phyloP scores from a whole-genome alignment of 169 alveolate species.

The Plasmodium chabaudi region DNA sequence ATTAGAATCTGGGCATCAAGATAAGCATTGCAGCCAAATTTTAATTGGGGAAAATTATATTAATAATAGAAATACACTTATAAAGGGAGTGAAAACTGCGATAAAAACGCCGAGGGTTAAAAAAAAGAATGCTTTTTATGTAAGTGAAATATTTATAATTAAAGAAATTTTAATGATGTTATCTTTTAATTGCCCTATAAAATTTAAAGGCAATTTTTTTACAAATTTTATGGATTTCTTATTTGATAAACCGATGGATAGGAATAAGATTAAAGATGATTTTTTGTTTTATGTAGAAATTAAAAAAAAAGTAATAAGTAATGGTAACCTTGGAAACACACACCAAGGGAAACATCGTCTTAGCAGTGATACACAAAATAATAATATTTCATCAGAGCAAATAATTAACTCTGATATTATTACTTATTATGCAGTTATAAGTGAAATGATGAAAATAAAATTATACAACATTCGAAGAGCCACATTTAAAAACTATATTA shows the following conservation, averaged over 20 bases:
- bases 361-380: neutral
- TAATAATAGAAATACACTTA: neutral
- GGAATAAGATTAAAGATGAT: constrained; percentile 65
- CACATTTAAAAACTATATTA: constrained; percentile 62
- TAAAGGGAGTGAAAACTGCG: neutral
- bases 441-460: constrained; percentile 66
- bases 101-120: neutral
- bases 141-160: constrained; percentile 72
- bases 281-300: constrained; percentile 71
- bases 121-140: constrained; percentile 47
- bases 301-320: constrained; percentile 18
- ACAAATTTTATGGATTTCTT: constrained; percentile 50
- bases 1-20: neutral
- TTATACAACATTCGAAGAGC: constrained; percentile 32
- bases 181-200: constrained; percentile 73
- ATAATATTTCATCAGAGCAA: neutral
- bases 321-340: neutral
- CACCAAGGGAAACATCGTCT: neutral
- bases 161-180: constrained; percentile 68
- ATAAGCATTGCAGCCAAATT: neutral
- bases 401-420: constrained; percentile 2
- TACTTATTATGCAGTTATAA: constrained; percentile 45
- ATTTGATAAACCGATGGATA: constrained; percentile 64
- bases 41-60: constrained; percentile 7
- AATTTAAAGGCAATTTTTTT: constrained; percentile 65